Conservation (phyloP, 148 eudicot genomes). For the Vaccinium darrowii region DNA sequence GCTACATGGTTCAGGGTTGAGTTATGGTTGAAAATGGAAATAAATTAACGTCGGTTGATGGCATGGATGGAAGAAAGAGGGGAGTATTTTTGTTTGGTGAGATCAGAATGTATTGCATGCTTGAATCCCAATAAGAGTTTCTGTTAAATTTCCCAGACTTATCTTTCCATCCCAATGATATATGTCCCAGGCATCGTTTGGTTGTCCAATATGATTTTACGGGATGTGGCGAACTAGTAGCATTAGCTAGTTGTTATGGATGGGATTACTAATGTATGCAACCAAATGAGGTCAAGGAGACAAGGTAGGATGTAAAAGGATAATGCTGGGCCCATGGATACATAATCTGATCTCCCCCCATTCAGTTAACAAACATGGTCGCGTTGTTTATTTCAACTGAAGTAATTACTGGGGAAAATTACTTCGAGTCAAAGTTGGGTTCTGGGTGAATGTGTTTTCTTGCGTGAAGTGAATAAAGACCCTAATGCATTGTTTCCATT, state of each 20-base stretch:
- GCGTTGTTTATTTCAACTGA: background rate
- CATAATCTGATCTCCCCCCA: background rate
- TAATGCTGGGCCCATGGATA: background rate
- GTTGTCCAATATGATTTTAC: background rate
- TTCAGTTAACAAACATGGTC: background rate
- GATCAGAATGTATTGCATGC: background rate
- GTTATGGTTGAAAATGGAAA: constrained; percentile 12
- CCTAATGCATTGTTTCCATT: background rate
- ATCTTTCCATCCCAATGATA: background rate
- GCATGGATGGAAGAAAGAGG: background rate
- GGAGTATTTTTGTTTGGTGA: background rate
- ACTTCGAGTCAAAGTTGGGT: background rate
- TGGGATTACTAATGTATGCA: background rate
- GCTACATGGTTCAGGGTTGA: background rate
- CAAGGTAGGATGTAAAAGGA: background rate
- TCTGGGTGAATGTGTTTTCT: background rate
- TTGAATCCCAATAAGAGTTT: background rate
- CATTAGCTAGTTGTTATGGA: background rate
- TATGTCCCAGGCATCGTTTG: background rate
- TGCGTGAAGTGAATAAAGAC: background rate
- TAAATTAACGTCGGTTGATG: background rate
- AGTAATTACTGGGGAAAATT: background rate
- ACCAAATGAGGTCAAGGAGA: background rate
- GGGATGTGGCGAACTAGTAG: background rate
- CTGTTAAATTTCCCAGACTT: background rate